Evolutionary conservation across 495 filamentous ascomycete species (phyloP).

Genomic region (Jackrogersella minutella): DNA sequence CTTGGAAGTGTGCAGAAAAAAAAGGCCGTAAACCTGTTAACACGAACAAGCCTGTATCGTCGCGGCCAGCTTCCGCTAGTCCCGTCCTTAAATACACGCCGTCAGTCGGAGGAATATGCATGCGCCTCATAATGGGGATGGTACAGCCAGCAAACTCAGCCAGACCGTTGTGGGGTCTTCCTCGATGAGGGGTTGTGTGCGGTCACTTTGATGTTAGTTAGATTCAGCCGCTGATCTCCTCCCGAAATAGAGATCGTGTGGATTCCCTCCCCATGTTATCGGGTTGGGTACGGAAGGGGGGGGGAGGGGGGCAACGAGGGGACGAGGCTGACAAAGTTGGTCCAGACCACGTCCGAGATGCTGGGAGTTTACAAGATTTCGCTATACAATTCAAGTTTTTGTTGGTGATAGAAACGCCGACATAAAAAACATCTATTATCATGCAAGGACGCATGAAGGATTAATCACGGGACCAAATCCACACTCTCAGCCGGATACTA

Average conservation of each 20-base stretch:
- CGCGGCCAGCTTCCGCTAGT: constrained; percentile 9
- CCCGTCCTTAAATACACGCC: constrained; percentile 7
- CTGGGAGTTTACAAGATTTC: neutral
- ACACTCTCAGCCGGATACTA: constrained; percentile 7
- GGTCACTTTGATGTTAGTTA: constrained; percentile 16
- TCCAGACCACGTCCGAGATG: constrained; percentile 30
- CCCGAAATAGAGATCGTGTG: constrained; percentile 23
- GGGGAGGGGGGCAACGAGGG: no score
- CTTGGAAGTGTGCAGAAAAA: neutral
- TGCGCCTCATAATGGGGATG: constrained; percentile 21
- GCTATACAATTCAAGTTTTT: constrained; percentile 12
- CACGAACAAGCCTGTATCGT: constrained; percentile 18
- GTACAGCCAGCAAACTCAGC: constrained; percentile 10
- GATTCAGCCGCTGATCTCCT: constrained; percentile 35
- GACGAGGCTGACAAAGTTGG: constrained; percentile 25
- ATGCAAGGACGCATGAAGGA: constrained; percentile 35
- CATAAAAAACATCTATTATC: constrained; percentile 7
- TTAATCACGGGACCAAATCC: constrained; percentile 34
- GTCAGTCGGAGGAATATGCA: constrained; percentile 34
- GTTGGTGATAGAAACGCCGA: neutral
- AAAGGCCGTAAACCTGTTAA: constrained; percentile 11
- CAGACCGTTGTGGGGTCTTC: constrained; percentile 11
- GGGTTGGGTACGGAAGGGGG: constrained; percentile 12
- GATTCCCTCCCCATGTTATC: constrained; percentile 29
- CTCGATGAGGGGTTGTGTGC: constrained; percentile 28